Evolutionary conservation across 2,329 filamentous ascomycete genomes (phyloP).

Genomic region (Cercospora sp.): DNA sequence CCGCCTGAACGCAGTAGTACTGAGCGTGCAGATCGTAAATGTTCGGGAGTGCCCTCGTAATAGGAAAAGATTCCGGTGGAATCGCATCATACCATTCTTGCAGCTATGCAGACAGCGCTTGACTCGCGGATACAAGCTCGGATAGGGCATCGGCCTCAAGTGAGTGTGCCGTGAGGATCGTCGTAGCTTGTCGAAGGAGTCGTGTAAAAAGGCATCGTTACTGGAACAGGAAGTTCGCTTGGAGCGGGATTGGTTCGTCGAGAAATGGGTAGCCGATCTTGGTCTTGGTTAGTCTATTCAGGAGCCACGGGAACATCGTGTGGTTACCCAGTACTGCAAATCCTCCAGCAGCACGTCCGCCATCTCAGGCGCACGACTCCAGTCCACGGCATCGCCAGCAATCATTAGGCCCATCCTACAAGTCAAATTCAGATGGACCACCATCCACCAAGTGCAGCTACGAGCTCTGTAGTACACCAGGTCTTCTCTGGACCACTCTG

Average conservation of each 20-base stretch:
- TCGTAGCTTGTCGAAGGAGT: constrained; percentile 9
- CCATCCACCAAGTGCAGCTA: constrained; percentile 9
- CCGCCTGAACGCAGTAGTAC: constrained; percentile 9
- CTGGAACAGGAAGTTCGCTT: constrained; percentile 4
- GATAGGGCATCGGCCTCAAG: not conserved
- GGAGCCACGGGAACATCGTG: not conserved
- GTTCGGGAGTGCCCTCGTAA: not conserved
- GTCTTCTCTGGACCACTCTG: not conserved
- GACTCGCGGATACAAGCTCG: not conserved
- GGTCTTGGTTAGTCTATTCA: not conserved
- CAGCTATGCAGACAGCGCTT: not conserved
- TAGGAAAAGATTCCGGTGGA: not conserved
- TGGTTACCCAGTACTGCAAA: constrained; percentile 5
- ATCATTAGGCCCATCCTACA: constrained; percentile 10
- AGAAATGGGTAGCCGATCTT: constrained; percentile 9
- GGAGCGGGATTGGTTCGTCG: constrained; percentile 1
- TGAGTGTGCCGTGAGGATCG: constrained; percentile 4
- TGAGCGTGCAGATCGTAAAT: constrained; percentile 12
- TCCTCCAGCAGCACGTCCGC: constrained; percentile 4
- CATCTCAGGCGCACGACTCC: not conserved
- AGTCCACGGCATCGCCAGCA: not conserved
- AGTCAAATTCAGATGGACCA: constrained; percentile 8
- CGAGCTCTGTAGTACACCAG: not conserved
- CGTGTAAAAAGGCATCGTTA: constrained; percentile 5
- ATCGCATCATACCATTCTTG: not conserved